Base-by-base conservation (phyloP, 306 rosid genomes). In the Phaseolus lunatus region DNA sequence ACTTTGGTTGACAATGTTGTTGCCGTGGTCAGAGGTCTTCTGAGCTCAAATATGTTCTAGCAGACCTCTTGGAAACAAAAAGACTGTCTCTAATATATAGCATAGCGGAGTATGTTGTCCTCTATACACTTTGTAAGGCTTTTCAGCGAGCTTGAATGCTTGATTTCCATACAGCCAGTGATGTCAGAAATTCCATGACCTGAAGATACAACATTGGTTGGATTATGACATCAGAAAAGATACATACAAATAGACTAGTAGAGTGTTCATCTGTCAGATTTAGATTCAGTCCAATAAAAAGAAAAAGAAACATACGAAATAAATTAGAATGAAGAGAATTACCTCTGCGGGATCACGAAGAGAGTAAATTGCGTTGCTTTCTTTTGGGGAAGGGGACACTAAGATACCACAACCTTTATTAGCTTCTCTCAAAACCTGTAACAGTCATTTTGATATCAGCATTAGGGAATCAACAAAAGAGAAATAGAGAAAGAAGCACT, bases 181-280 rank as follows among this genome's bases (percentile, higher is more conserved):
- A 86, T 78, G 84, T 84, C 62, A 96, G 97, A 84, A 96, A 96
- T 77, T 88, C 88, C 99, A 96, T 89, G 15, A 96, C 99, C 97
- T 92, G 79, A 85, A 80, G 5, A 72, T 10, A 47, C 23, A 81
- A 52, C 23, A 35, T 31, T 44, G 24, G 58, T 16, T 6, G 1
- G 65, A 68, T 63, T 35, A 39, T 53, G 41, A 66, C 39, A 81
- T 23, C 1, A 49, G 1, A 26, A 54, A 77, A 18, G 44, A 31
- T 35, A 22, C 7, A 49, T 45, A 29, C 33, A 29, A 29, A 2
- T 29, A 2, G 3, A 29, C 3, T 29, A 29, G 3, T 29, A 29
- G 4, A 1, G 33, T 2, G 33, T 29, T 18, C 27, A 1, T 63
- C 26, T 8, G 4, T 9, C 35, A 35, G 48, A 63, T 35, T 63